Percentiles rank a stretch among this genome's conserved stretches.
phyloP scores from a whole-genome alignment of 352 stramenopile genomes.

The Pythium rishiriense region DNA sequence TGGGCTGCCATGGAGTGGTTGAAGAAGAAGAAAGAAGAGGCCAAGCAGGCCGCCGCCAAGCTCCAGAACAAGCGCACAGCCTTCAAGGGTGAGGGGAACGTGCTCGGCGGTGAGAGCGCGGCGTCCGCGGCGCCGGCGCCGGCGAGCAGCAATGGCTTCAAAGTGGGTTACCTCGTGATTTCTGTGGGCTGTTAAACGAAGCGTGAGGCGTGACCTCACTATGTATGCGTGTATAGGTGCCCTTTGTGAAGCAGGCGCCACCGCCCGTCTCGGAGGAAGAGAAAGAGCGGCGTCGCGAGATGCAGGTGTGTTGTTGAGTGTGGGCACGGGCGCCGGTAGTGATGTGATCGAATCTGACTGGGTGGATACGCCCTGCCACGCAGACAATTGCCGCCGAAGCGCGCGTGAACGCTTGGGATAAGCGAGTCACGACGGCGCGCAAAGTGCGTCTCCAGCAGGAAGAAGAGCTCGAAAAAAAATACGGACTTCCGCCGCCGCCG shows the following conservation, averaged over 20 bases:
- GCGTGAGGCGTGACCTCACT: too few relatives aligned
- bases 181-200: too few relatives aligned
- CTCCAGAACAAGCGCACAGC: conserved; percentile 68
- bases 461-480: conserved; percentile 46
- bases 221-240: conserved; percentile 28
- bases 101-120: conserved; percentile 36
- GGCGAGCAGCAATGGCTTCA: conserved; percentile 26
- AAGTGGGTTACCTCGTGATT: too few relatives aligned
- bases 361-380: not conserved
- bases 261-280: conserved; percentile 53
- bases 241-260: conserved; percentile 45
- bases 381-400: conserved; percentile 61
- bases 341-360: not conserved
- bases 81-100: conserved; percentile 69
- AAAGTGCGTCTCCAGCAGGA: conserved; percentile 55
- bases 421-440: conserved; percentile 56
- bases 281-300: conserved; percentile 51
- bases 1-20: conserved; percentile 56
- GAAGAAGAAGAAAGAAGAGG: conserved; percentile 83
- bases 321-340: not conserved
- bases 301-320: conserved; percentile 41
- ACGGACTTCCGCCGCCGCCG: conserved; percentile 26
- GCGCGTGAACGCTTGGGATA: conserved; percentile 67
- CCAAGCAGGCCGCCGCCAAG: conserved; percentile 69
- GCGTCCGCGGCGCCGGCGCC: conserved; percentile 15